phyloP scores from a whole-genome alignment of 148 eudicot species.

The Chenopodium formosanum region DNA sequence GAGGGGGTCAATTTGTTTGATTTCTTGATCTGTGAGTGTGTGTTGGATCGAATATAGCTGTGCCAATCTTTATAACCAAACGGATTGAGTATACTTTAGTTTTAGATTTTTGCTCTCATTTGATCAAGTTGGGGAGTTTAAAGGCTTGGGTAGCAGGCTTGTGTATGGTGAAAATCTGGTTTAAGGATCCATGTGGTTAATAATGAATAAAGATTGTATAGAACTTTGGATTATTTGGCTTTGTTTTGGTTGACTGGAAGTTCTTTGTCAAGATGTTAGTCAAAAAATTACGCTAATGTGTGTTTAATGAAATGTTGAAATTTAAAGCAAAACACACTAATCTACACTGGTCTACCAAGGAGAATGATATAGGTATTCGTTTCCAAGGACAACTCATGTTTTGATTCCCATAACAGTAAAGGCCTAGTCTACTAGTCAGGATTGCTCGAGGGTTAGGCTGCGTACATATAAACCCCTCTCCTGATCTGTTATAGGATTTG shows the following conservation, averaged over 20 bases:
- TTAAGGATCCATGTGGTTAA: neutral
- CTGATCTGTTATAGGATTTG: no score
- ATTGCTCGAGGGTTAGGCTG: neutral
- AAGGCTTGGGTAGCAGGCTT: neutral
- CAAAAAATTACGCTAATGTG: neutral
- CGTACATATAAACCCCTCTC: neutral
- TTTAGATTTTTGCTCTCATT: neutral
- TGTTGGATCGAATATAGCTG: neutral
- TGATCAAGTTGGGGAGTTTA: neutral
- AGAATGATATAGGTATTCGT: neutral
- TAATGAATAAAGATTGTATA: neutral
- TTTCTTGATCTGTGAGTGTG: neutral
- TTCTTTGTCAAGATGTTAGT: neutral
- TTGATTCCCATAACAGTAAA: neutral
- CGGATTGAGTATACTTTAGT: neutral
- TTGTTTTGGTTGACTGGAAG: neutral
- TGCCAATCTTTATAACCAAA: neutral
- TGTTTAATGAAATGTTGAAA: neutral
- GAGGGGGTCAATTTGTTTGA: neutral
- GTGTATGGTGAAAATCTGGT: neutral
- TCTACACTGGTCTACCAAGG: neutral
- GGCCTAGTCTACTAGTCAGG: neutral
- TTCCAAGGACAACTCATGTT: neutral
- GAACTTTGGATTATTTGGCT: neutral
- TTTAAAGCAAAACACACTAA: neutral